Conservation (phyloP, 306 rosid species). For the Dalbergia oliveri region DNA sequence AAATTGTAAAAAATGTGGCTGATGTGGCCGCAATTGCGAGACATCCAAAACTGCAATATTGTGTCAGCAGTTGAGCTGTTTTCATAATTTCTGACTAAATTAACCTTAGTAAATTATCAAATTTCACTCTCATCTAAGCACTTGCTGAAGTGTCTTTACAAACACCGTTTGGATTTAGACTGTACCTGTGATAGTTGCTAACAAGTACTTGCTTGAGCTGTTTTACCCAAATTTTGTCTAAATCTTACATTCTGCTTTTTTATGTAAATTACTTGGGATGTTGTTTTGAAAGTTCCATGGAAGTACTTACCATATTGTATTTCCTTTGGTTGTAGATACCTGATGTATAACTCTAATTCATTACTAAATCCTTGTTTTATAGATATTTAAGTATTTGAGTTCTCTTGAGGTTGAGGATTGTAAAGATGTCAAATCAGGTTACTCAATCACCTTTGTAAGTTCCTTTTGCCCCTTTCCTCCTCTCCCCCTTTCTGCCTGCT, state of each 20-base stretch:
- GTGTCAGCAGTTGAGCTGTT: background rate
- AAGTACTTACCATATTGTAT: background rate
- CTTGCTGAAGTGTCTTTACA: background rate
- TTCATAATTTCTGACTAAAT: background rate
- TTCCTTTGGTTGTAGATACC: background rate
- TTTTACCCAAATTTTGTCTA: background rate
- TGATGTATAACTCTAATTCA: slow-evolving; percentile 30
- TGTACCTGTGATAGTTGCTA: background rate
- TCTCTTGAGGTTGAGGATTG: slow-evolving; percentile 91
- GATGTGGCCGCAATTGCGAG: background rate
- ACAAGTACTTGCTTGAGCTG: background rate
- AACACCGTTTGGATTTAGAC: background rate
- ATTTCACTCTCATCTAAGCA: background rate
- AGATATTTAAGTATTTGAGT: slow-evolving; percentile 86
- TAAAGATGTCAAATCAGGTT: slow-evolving; percentile 92
- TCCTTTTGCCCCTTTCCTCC: slow-evolving; percentile 9
- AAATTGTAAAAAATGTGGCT: background rate
- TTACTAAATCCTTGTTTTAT: slow-evolving; percentile 29
- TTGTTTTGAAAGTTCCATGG: background rate
- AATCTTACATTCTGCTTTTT: background rate
- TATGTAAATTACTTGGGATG: background rate
- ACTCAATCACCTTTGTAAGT: slow-evolving; percentile 83
- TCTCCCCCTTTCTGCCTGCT: background rate
- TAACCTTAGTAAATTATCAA: background rate
- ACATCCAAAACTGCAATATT: no score